These are phyloP conservation scores for Neurospora terricola DNA, from an alignment of 495 filamentous ascomycete species.

Conservation along the genomic window DNA sequence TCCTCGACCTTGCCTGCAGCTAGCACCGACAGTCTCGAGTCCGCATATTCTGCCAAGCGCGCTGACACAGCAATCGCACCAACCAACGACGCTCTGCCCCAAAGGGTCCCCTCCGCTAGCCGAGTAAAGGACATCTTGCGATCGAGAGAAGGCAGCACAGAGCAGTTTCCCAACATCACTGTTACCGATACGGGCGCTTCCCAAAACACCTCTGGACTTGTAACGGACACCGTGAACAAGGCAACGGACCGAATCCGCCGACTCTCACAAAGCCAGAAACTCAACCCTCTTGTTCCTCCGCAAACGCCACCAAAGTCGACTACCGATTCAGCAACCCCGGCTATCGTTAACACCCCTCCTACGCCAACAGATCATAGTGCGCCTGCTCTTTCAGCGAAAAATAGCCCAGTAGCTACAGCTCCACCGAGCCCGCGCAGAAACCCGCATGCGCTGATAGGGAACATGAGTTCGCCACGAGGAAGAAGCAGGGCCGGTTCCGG, in stretches of 20 bases:
- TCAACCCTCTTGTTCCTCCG: slow-evolving; percentile 30
- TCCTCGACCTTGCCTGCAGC: slow-evolving; percentile 11
- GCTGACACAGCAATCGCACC: slow-evolving; percentile 2
- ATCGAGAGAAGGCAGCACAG: slow-evolving; percentile 22
- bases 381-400: not conserved
- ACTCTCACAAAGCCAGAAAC: slow-evolving; percentile 24
- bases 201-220: not conserved
- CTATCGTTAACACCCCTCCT: slow-evolving; percentile 49
- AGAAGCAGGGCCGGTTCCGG: slow-evolving; percentile 50
- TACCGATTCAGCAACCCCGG: slow-evolving; percentile 28
- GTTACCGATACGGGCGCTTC: slow-evolving; percentile 11
- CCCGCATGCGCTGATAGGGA: slow-evolving; percentile 39
- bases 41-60: slow-evolving; percentile 8
- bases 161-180: slow-evolving; percentile 10
- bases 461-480: slow-evolving; percentile 57
- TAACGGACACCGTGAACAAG: slow-evolving; percentile 1
- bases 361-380: slow-evolving; percentile 37
- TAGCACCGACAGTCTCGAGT: slow-evolving; percentile 17
- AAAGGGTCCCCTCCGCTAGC: slow-evolving; percentile 34
- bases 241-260: slow-evolving; percentile 11
- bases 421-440: slow-evolving; percentile 24
- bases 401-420: slow-evolving; percentile 4
- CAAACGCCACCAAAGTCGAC: slow-evolving; percentile 29
- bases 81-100: slow-evolving; percentile 22
- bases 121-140: slow-evolving; percentile 38